Percentiles rank a stretch among this genome's conserved stretches.
Conservation (phyloP, 1,139 yeast species). For the Pichia sp. region DNA sequence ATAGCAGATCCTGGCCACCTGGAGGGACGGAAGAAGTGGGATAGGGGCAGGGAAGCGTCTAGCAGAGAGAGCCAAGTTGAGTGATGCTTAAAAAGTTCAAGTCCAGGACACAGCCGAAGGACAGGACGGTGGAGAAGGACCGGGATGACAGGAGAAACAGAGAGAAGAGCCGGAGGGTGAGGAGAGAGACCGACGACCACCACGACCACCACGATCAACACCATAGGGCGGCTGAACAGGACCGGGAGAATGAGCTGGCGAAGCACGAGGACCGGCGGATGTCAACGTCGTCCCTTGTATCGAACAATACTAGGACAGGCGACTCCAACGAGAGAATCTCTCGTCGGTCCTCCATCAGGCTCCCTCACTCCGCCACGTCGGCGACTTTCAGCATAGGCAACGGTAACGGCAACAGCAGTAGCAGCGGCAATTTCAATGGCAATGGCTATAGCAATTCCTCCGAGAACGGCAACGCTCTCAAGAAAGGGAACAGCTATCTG, state of each 20-base stretch:
- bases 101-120: background rate
- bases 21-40: background rate
- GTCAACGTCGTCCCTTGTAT: background rate
- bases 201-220: background rate
- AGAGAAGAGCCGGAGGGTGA: background rate
- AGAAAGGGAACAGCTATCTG: background rate
- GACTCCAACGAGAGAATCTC: background rate
- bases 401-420: background rate
- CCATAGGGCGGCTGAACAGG: background rate
- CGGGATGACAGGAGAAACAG: background rate
- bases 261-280: background rate
- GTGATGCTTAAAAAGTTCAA: background rate
- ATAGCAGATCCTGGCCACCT: background rate
- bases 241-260: background rate
- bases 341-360: conserved; percentile 1
- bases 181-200: background rate
- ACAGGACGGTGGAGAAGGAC: background rate
- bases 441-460: too few relatives aligned
- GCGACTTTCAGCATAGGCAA: background rate
- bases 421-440: background rate
- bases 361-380: background rate
- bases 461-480: background rate
- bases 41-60: background rate
- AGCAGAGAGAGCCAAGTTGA: background rate
- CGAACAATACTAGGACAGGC: background rate